Base-by-base conservation (phyloP, 306 rosid species). In the Rosa persica region DNA sequence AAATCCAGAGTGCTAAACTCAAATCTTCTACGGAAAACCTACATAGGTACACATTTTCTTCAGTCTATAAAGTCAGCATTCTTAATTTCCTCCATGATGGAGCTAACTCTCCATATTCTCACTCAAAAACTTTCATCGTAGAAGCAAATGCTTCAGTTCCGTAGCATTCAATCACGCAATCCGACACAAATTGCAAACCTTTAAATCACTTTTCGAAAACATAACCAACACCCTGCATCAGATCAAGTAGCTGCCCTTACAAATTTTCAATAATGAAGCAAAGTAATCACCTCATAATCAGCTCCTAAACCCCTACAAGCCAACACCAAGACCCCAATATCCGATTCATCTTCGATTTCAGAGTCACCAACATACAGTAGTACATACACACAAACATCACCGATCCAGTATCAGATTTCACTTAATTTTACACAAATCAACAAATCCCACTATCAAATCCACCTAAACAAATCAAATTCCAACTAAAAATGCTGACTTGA, bases 291-390 rank as follows among this genome's bases (percentile, higher is more conserved):
- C 67, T 39, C 15, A 15, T 27, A 44, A 5, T 16, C 51, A 55
- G 61, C 69, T 78, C 73, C 47, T 54, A 27, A 77, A 77, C 57
- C 80, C 49, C 68, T 54, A 52, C 38, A 25, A 48, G 11, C 36
- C 44, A 51, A 10, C 75, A 8, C 10, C 65, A 13, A 47, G 27
- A 39, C 23, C 61, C 12, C 54, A 23, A 38, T 16, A 58, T 61
- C 17, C 20, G 27, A 54, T 65, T 23, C 30, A 54, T 49, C 61
- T 67, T 40, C 25, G 5, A 13, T 8, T 36, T 43, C 60, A 17
- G 34, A 40, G 38, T 30, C 22, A 23, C 1, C 49, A n/a, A 36
- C 44, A 46, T 12, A 62, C 5, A 7, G 16, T 22, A 4, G 1
- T 27, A 74, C 12, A 40, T 19, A 43, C 48, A 34, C 17, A 61